Conservation (phyloP, 768 basidiomycete genomes). For the Suillus subalutaceus region DNA sequence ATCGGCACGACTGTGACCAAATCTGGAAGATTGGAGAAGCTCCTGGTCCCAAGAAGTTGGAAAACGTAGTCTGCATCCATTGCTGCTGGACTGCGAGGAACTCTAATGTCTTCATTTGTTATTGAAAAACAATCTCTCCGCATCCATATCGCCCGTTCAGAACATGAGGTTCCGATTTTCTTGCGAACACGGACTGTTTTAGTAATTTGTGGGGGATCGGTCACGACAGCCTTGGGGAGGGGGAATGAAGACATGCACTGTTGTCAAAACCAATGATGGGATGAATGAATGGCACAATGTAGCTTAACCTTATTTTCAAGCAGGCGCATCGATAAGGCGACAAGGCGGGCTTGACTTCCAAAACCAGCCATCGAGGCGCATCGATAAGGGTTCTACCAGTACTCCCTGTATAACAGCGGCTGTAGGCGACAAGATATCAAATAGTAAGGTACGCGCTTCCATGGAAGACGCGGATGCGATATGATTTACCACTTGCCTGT, state of each 20-base stretch:
- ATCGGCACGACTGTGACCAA: background rate
- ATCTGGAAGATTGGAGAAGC: background rate
- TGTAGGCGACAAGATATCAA: constrained; percentile 15
- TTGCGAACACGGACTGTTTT: background rate
- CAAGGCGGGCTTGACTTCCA: constrained; percentile 12
- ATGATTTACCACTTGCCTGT: constrained; percentile 1
- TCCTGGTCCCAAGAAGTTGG: background rate
- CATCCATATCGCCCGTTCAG: background rate
- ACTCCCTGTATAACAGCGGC: constrained; percentile 13
- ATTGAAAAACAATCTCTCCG: background rate
- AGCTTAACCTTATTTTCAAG: constrained; percentile 17
- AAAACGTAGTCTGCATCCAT: background rate
- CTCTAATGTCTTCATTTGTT: background rate
- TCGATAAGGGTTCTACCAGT: constrained; percentile 30
- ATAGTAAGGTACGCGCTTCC: constrained; percentile 15
- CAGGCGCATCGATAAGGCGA: constrained; percentile 14
- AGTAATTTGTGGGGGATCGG: constrained; percentile 7
- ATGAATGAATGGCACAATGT: background rate
- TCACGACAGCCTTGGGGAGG: background rate
- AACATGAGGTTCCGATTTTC: background rate
- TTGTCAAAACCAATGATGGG: background rate
- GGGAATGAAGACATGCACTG: background rate
- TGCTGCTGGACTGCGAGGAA: background rate
- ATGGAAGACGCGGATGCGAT: constrained; percentile 13
- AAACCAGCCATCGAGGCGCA: constrained; percentile 28